Evolutionary conservation across 257 asterid genomes (phyloP).

Genomic region (Leonotis leonurus): DNA sequence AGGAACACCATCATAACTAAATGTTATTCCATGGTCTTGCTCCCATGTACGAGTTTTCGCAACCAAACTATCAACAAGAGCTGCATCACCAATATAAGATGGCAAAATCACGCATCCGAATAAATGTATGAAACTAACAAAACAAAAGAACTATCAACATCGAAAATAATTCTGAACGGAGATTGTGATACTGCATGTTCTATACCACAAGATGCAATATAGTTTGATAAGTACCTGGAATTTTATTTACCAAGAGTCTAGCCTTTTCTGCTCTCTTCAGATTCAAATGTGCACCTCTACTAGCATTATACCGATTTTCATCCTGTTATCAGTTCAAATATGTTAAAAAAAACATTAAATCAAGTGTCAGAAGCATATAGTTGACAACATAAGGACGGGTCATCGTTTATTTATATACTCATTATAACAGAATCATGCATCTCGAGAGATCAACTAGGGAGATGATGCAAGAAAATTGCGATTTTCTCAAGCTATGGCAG

Average conservation of each 20-base stretch:
- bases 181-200: background rate
- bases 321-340: constrained; percentile 42
- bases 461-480: background rate
- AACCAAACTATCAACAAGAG: constrained; percentile 79
- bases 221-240: constrained; percentile 47
- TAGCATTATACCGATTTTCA: constrained; percentile 61
- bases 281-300: constrained; percentile 74
- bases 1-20: constrained; percentile 92
- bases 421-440: background rate
- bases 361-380: background rate
- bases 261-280: constrained; percentile 82
- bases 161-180: too few species aligned
- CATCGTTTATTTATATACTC: too few species aligned
- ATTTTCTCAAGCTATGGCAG: too few species aligned
- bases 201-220: background rate
- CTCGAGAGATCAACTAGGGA: background rate
- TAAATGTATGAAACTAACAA: background rate
- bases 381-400: background rate
- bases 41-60: constrained; percentile 93
- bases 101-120: background rate
- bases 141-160: background rate
- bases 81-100: constrained; percentile 36
- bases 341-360: background rate
- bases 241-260: constrained; percentile 47
- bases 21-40: constrained; percentile 68